Base-by-base conservation (phyloP, 257 asterid species). In the Penstemon eatonii region DNA sequence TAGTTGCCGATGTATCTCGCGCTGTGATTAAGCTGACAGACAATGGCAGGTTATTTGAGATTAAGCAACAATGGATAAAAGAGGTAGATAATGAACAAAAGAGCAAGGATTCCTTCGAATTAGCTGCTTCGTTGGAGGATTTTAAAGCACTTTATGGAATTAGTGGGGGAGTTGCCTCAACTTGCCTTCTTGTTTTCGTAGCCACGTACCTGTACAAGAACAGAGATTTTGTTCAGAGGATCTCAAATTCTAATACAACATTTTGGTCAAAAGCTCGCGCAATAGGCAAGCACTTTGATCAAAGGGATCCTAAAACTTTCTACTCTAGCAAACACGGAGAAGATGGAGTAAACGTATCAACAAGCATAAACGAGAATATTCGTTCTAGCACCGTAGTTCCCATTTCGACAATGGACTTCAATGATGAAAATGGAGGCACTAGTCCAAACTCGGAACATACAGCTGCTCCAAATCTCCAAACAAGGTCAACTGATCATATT, bases 1-100 rank as follows among this genome's bases (percentile, higher is more conserved):
- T 76, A 46, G 84, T 64, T 4, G 66, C 84, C 3, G 75, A 81
- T 0, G 71, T 78, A n/a, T 81, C 86, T 6, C 74, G 79, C n/a
- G 75, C 78, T 44, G 8, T 78, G 37, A 13, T 78, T 37, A 8
- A 73, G 42, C 62, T 73, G 36, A 66, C 63, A 39, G 82, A 73
- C 4, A 56, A 50, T 37, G 45, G 75, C 7, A 58, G 49, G 15
- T 18, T 68, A 15, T 12, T 62, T 0, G 69, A 59, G 36, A 69
- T 77, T 0, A 40, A 39, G 43, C 7, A n/a, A 4, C 19, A 37
- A 4, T 72, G 73, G 76, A 11, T 71, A 43, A 57, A n/a, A 25
- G 1, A 40, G 5, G 12, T 56, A 1, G 39, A 56, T 4, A 50
- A 64, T 42, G 19, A 41, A 4, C 70, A 11, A 1, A 19, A 46